These are phyloP conservation scores for Colletotrichum gigasporum DNA, from an alignment of 2,329 filamentous ascomycete species.

Conservation along the genomic window DNA sequence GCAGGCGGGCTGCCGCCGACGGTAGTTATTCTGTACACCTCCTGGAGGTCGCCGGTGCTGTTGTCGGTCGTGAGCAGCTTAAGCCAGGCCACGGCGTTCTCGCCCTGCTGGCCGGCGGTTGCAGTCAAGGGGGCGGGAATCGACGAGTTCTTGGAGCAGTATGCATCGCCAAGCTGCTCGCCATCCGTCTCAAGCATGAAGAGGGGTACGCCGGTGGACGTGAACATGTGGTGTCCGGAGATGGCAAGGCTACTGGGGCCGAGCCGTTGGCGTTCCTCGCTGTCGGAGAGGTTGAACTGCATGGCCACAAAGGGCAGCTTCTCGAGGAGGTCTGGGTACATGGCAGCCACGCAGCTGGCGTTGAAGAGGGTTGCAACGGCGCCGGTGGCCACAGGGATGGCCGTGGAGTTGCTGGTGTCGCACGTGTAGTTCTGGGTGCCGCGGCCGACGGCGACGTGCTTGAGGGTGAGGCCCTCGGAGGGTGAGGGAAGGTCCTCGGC, in stretches of 20 bases:
- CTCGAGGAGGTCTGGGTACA: conserved; percentile 72
- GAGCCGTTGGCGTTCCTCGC: conserved; percentile 39
- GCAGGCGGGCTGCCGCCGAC: conserved; percentile 81
- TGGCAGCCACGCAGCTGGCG: conserved; percentile 79
- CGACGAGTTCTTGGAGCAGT: conserved; percentile 69
- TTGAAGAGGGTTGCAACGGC: conserved; percentile 90
- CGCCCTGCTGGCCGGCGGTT: conserved; percentile 66
- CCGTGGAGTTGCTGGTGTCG: conserved; percentile 65
- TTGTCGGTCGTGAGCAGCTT: conserved; percentile 68
- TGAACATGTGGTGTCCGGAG: conserved; percentile 86
- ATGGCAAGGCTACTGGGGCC: conserved; percentile 70
- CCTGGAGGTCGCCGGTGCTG: conserved; percentile 71
- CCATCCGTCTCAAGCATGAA: conserved; percentile 77
- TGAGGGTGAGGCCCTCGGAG: conserved; percentile 68
- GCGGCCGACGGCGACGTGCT: conserved; percentile 85
- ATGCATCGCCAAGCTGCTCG: conserved; percentile 66
- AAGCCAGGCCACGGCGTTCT: conserved; percentile 82
- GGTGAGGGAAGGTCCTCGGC: conserved; percentile 69
- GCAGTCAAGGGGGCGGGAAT: conserved; percentile 71
- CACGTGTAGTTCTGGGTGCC: conserved; percentile 97
- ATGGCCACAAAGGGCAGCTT: conserved; percentile 75
- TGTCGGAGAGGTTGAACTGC: conserved; percentile 64
- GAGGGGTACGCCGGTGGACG: conserved; percentile 73
- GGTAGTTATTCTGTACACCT: conserved; percentile 86
- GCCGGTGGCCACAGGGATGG: conserved; percentile 72